Evolutionary conservation across 2,329 filamentous ascomycete genomes (phyloP), one percentile per base, ranked within the genome.

Genomic region (Cercospora sp.): DNA sequence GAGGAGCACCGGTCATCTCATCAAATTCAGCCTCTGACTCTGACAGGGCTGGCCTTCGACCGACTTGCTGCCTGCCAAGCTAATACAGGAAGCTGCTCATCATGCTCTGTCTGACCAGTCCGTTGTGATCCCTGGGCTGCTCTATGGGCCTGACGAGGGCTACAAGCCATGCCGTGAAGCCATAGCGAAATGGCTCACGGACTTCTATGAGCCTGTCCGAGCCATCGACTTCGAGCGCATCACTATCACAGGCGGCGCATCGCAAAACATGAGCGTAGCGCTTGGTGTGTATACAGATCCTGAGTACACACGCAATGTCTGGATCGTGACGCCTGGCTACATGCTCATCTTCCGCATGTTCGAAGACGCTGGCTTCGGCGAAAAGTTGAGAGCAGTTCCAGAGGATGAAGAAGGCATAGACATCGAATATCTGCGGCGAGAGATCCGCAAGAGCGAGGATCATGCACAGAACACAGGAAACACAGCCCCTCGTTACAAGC

Each of bases 331-430:
- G 20, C 94, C 94, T 4, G 90, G 90, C 58, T 97, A 96, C 77
- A 91, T 92, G 79, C 83, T 96, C n/a, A 91, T 89, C 0, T 93
- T 91, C 75, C 85, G 89, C n/a, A 91, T 96, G 65, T 93, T 97
- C 75, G 89, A 91, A 67, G 94, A 97, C 79, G 84, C 89, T 5
- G 91, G 92, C 0, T 93, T 96, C 72, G 82, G 83, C 1, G 86
- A 85, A 3, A 86, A 88, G 39, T 76, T 96, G 75, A 85, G 84
- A 60, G 90, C 88, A 1, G 86, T 94, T 12, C 89, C 90, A 0
- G 93, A 96, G 80, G 91, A 94, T 75, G 87, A 87, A 0, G 87
- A 92, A 74, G 93, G 93, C 0, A 81, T 96, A 45, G 88, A 96
- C 78, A 78, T 96, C 26, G 85, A 82, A 1, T 86, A 81, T 66